Conservation (phyloP, 768 basidiomycete genomes). For the Astraeus odoratus region DNA sequence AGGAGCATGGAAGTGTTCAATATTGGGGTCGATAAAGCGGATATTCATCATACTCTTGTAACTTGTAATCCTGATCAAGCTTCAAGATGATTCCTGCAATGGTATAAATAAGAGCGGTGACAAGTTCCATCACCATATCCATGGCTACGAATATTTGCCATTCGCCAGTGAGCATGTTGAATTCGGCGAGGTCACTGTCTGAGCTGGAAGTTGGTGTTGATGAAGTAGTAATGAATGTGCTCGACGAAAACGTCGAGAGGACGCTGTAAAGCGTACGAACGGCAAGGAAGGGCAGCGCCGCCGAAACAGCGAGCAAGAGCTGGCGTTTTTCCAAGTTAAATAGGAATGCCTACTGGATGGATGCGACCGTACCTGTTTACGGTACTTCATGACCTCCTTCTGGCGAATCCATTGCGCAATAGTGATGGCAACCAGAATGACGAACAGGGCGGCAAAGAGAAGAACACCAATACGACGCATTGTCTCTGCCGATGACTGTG, state of each 20-base stretch:
- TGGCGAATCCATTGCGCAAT: slow-evolving; percentile 48
- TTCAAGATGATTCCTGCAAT: slow-evolving; percentile 22
- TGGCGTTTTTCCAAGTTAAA: slow-evolving; percentile 21
- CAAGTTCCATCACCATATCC: slow-evolving; percentile 54
- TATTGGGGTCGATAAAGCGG: slow-evolving; percentile 30
- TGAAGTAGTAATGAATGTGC: slow-evolving; percentile 30
- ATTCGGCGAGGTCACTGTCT: slow-evolving; percentile 36
- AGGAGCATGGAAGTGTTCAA: no score
- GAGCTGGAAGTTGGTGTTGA: slow-evolving; percentile 21
- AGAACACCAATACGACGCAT: slow-evolving; percentile 29
- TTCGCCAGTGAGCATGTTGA: slow-evolving; percentile 50
- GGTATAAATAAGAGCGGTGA: slow-evolving; percentile 39
- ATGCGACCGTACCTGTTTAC: slow-evolving; percentile 24
- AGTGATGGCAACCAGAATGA: slow-evolving; percentile 40
- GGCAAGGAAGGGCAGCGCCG: slow-evolving; percentile 54
- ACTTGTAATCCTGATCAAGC: slow-evolving; percentile 27
- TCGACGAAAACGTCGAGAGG: slow-evolving; percentile 48
- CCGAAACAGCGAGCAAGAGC: slow-evolving; percentile 50
- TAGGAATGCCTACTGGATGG: background rate
- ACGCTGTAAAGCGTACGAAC: slow-evolving; percentile 43
- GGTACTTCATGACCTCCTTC: slow-evolving; percentile 23
- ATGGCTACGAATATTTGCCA: slow-evolving; percentile 56
- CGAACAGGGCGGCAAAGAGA: slow-evolving; percentile 30
- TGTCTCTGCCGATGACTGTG: slow-evolving; percentile 15
- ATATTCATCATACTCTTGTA: slow-evolving; percentile 20